A percentile compares a stretch with the other conserved stretches of the same genome.
phyloP scores from a whole-genome alignment of 768 basidiomycete species.

The Trametes cubensis region DNA sequence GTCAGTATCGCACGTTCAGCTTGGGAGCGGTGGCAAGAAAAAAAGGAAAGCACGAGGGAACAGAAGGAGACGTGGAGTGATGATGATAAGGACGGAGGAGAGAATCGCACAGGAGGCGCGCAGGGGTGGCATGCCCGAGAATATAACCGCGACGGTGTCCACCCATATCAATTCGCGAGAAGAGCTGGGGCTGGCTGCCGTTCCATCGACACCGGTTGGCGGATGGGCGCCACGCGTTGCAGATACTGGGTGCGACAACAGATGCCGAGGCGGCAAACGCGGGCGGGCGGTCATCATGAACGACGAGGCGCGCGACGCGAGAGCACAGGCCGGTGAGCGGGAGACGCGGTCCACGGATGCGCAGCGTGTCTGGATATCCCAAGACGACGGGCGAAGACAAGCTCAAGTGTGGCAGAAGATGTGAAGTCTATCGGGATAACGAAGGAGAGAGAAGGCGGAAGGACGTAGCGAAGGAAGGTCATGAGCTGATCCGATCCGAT shows the following conservation, averaged over 20 bases:
- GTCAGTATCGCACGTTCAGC: slow-evolving; percentile 3
- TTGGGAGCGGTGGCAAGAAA: background rate
- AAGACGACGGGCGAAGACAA: background rate
- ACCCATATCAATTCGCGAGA: background rate
- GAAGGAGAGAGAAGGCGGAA: background rate
- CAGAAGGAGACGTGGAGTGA: background rate
- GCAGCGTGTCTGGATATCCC: background rate
- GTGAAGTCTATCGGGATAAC: slow-evolving; percentile 1
- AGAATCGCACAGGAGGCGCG: slow-evolving; percentile 3
- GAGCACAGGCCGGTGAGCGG: background rate
- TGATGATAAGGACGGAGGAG: slow-evolving; percentile 4
- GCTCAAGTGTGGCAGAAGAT: background rate
- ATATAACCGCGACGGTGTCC: background rate
- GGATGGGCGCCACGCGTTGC: slow-evolving; percentile 6
- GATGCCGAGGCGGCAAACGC: slow-evolving; percentile 1
- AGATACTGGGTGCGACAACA: slow-evolving; percentile 5
- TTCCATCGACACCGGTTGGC: background rate
- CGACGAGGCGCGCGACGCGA: background rate
- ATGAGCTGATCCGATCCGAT: slow-evolving; percentile 23
- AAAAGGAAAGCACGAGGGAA: background rate
- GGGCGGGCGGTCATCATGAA: slow-evolving; percentile 9
- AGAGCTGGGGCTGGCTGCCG: background rate
- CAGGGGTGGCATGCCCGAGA: slow-evolving; percentile 10
- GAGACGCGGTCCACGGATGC: background rate
- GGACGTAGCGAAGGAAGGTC: slow-evolving; percentile 1